Evolutionary conservation across 1,139 yeast species (phyloP), one percentile per base, ranked within the genome.

Genomic region (Sugiyamaella japonica): DNA sequence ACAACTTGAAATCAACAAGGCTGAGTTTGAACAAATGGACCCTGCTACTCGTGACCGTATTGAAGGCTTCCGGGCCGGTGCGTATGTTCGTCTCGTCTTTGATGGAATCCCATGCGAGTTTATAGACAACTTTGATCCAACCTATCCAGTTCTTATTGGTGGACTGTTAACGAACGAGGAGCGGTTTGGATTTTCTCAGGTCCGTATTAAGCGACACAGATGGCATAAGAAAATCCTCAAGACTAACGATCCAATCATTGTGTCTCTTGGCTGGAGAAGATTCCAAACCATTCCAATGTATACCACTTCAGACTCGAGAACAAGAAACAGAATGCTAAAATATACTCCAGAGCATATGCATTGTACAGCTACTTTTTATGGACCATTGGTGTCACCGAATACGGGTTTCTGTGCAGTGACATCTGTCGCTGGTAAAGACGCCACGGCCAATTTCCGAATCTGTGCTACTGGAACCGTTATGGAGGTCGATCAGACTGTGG

Each of bases 281-380:
- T 95, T 95, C 76, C 99, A 95, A 73, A 90, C 99, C 0, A 75
- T 93, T 54, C 99, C 99, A 10, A 81, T 95, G 38, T 95, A 91
- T 70, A 90, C 99, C 5, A 95, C 99, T 0, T 85, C 96, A 5
- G 99, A 95, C 72, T 93, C 98, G 4, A 80, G 99, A 74, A 91
- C 99, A 5, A 83, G 99, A 77, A 93, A 90, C 66, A 86, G 99
- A 76, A 89, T 95, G 97, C 80, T 95, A 74, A 95, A 95, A 70
- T 95, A 95, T 69, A 93, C 99, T 0, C 99, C 99, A 6, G 99
- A 95, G 68, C 99, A 95, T 71, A 90, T 97, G 44, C 93, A 88
- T 71, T 95, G 99, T 78, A 86, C 86, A 68, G 97, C 97, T 0
- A 87, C 97, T 28, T 91, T 95, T 72, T 95, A 91, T 68, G 99